Evolutionary conservation across 805 yeast species (phyloP).

Genomic region (Candida chilensis): DNA sequence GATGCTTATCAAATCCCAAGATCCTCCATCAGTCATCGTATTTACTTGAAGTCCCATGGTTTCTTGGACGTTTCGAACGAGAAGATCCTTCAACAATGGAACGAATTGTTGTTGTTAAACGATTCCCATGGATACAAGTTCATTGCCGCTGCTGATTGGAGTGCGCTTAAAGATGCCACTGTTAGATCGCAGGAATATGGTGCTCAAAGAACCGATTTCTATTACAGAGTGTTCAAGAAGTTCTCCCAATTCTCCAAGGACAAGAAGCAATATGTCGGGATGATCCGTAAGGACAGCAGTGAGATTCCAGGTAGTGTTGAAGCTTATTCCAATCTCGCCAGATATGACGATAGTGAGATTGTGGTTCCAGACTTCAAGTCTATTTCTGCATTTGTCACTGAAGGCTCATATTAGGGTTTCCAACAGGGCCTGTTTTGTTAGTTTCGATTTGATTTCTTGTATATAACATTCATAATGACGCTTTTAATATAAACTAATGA

Average conservation of each 20-base stretch:
- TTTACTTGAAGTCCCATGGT: conserved; percentile 65
- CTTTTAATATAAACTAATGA: neutral
- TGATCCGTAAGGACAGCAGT: conserved; percentile 33
- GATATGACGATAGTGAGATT: conserved; percentile 25
- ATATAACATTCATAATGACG: neutral
- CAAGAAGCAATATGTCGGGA: conserved; percentile 34
- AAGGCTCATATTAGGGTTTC: neutral
- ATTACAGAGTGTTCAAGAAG: conserved; percentile 43
- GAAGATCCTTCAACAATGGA: conserved; percentile 53
- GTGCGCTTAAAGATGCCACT: conserved; percentile 74
- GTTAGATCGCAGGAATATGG: conserved; percentile 28
- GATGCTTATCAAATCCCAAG: conserved; percentile 45
- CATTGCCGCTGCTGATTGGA: conserved; percentile 81
- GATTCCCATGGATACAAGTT: conserved; percentile 44
- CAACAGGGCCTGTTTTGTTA: too few relatives aligned
- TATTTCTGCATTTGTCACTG: neutral
- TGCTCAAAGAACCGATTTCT: conserved; percentile 40
- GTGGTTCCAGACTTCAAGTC: conserved; percentile 27
- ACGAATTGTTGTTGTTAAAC: conserved; percentile 38
- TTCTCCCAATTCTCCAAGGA: conserved; percentile 40
- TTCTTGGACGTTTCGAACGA: conserved; percentile 42
- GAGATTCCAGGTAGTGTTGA: conserved; percentile 29
- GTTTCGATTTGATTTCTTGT: neutral
- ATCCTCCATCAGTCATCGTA: conserved; percentile 65
- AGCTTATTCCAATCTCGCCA: conserved; percentile 24